Evolutionary conservation across 2,329 filamentous ascomycete genomes (phyloP).

Genomic region (Alternaria ethzedia): DNA sequence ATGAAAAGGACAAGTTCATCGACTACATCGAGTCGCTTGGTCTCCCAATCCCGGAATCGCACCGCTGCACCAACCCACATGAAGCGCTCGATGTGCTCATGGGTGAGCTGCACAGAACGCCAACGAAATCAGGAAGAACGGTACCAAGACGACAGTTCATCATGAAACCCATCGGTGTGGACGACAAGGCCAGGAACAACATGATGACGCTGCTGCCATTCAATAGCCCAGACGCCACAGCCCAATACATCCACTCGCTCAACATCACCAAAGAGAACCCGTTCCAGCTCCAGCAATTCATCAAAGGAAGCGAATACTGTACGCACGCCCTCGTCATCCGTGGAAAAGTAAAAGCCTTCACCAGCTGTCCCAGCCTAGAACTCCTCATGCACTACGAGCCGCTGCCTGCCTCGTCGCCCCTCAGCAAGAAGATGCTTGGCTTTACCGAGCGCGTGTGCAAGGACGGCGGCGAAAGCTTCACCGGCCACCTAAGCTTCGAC

Average conservation of each 20-base stretch:
- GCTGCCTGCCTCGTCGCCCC: slow-evolving; percentile 60
- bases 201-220: slow-evolving; percentile 70
- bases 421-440: slow-evolving; percentile 66
- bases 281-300: slow-evolving; percentile 74
- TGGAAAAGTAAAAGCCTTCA: slow-evolving; percentile 69
- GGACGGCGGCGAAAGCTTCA: slow-evolving; percentile 59
- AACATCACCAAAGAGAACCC: slow-evolving; percentile 61
- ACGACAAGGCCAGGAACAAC: slow-evolving; percentile 64
- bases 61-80: slow-evolving; percentile 59
- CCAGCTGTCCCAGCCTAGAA: slow-evolving; percentile 68
- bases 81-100: slow-evolving; percentile 62
- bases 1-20: slow-evolving; percentile 71
- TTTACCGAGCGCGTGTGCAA: slow-evolving; percentile 68
- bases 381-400: slow-evolving; percentile 71
- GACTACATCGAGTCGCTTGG: slow-evolving; percentile 59
- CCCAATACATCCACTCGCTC: slow-evolving; percentile 61
- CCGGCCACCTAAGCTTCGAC: slow-evolving; percentile 75
- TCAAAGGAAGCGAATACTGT: slow-evolving; percentile 69
- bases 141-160: slow-evolving; percentile 61
- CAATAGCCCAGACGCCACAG: slow-evolving; percentile 59
- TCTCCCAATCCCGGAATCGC: slow-evolving; percentile 50
- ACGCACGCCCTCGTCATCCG: slow-evolving; percentile 73
- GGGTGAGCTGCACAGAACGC: slow-evolving; percentile 15
- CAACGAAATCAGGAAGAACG: slow-evolving; percentile 13
- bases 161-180: slow-evolving; percentile 69